Evolutionary conservation across 2,329 filamentous ascomycete genomes (phyloP), one percentile per base, ranked within the genome.

Genomic region (Paecilomyces dactylethromorphus): DNA sequence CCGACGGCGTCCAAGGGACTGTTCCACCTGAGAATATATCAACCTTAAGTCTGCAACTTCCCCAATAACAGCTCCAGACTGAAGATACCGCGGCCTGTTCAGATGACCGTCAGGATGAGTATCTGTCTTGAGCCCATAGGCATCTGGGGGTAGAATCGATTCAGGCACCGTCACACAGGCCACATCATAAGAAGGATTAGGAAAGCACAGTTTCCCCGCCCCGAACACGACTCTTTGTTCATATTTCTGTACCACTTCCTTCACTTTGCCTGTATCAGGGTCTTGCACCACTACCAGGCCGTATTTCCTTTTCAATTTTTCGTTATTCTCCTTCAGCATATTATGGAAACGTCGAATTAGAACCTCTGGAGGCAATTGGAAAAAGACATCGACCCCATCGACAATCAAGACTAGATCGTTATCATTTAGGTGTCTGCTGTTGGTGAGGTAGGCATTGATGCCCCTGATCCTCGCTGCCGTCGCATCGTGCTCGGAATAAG

Each of bases 341-440:
- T 77, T 73, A 62, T 85, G 82, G 69, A 88, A 90, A 51, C 87
- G 80, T 62, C 81, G 74, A 26, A 90, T 80, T 63, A 89, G 73
- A 21, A 88, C 77, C 50, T 87, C 82, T 2, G 84, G 81, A 0
- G 86, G 85, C 2, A 89, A 75, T 68, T 90, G 87, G 60, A 88
- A 84, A 74, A 85, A 84, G 1, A 85, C 78, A 59, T 89, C 84
- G 68, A 84, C 81, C 1, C 82, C 85, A 67, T 89, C 86, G 5
- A 86, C 78, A 53, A 89, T 77, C 59, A 89, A 72, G 7, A 88
- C 80, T 29, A 90, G 71, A 67, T 90, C 87, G 21, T 84, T 76
- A 58, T 86, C 78, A 24, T 77, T 74, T 18, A 83, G 76, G n/a
- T 77, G 68, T 35, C 77, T 77, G 31, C 72, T 74, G 54, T 77